Evolutionary conservation across 2,329 filamentous ascomycete genomes (phyloP).

Genomic region (Mycosphaerella arachidis): DNA sequence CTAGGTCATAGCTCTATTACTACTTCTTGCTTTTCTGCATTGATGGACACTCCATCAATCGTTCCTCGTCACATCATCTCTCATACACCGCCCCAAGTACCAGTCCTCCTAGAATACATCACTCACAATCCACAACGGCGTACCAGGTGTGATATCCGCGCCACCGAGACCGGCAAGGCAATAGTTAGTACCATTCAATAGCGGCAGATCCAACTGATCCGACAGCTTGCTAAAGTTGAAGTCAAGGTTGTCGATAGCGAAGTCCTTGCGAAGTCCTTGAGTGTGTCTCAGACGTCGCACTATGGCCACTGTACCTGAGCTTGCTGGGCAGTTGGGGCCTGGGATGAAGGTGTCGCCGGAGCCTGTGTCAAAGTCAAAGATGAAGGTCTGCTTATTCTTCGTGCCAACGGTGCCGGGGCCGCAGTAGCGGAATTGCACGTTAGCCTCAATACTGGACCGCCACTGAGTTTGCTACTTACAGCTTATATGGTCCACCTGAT

Average conservation of each 20-base stretch:
- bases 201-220: conserved; percentile 11
- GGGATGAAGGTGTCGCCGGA: conserved; percentile 23
- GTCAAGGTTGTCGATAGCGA: conserved; percentile 24
- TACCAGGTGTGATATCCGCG: conserved; percentile 17
- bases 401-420: conserved; percentile 10
- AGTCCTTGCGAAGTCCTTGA: conserved; percentile 27
- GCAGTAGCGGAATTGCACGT: conserved; percentile 9
- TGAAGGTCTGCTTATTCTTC: conserved; percentile 17
- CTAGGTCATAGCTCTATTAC: too few relatives aligned
- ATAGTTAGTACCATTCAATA: conserved; percentile 10
- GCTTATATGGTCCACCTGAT: conserved; percentile 12
- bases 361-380: conserved; percentile 26
- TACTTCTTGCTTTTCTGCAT: too few relatives aligned
- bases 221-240: conserved; percentile 22
- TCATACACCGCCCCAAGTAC: conserved; percentile 10
- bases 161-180: conserved; percentile 8
- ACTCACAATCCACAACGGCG: conserved; percentile 23
- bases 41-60: neutral
- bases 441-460: neutral
- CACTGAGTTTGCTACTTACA: conserved; percentile 7
- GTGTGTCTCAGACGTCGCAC: too few relatives aligned
- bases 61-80: neutral
- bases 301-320: conserved; percentile 19
- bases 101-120: conserved; percentile 26
- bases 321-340: conserved; percentile 17